These are phyloP conservation scores for Neocucurbitaria cava DNA, from an alignment of 2,329 filamentous ascomycete genomes.

Conservation along the genomic window DNA sequence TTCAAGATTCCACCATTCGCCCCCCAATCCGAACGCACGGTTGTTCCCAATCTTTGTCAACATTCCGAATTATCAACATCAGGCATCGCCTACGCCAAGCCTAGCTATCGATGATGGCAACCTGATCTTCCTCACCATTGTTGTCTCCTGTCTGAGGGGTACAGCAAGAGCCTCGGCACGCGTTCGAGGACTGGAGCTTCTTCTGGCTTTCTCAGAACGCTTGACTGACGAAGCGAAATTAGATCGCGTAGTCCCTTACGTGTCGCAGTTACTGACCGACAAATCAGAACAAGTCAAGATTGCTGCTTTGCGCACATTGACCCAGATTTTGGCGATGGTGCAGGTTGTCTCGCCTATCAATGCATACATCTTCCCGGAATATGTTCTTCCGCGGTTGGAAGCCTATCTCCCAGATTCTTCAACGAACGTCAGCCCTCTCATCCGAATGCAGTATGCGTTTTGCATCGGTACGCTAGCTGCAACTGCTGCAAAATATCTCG, in stretches of 20 bases:
- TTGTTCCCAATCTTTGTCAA: constrained; percentile 84
- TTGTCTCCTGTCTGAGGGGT: constrained; percentile 87
- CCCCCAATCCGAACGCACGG: constrained; percentile 55
- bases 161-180: constrained; percentile 88
- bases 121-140: constrained; percentile 86
- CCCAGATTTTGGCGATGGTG: constrained; percentile 83
- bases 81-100: constrained; percentile 66
- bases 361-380: constrained; percentile 71
- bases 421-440: constrained; percentile 65
- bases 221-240: constrained; percentile 95
- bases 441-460: constrained; percentile 90
- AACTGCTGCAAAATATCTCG: constrained; percentile 83
- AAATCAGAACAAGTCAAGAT: constrained; percentile 84
- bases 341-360: constrained; percentile 81
- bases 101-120: constrained; percentile 83
- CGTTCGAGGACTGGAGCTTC: constrained; percentile 85
- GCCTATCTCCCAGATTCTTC: constrained; percentile 61
- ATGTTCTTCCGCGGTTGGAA: constrained; percentile 67
- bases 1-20: constrained; percentile 37
- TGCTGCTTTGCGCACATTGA: constrained; percentile 83
- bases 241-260: constrained; percentile 88
- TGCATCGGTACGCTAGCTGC: constrained; percentile 88
- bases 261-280: constrained; percentile 83
- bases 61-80: constrained; percentile 83
- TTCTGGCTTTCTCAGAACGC: constrained; percentile 89